Base-by-base conservation (phyloP, 257 asterid species). In the Ballota nigra region DNA sequence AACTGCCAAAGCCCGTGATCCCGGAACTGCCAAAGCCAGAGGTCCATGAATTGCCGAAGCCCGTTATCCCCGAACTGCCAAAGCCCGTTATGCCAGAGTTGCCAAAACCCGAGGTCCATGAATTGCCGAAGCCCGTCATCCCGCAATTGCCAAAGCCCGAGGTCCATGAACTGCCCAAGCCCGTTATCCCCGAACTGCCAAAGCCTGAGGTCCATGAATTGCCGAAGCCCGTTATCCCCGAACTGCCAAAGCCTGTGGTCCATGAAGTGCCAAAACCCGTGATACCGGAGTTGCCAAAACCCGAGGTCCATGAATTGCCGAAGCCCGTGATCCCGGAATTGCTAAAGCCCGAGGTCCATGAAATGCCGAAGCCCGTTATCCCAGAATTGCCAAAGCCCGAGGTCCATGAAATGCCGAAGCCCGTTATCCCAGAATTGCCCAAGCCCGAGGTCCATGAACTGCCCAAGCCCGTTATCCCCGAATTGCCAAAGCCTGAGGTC, bases 181-280 rank as follows among this genome's bases (percentile, higher is more conserved):
- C 15, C 7, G 36, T 4, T 4, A 4, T 57, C 1, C 63, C n/a
- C 0, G 55, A 47, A n/a, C 3, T 47, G 23, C 55, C 60, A 0
- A 56, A 56, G 24, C 71, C 60, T 5, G 23, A 8, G 5, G 2
- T 69, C 6, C 66, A 24, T 0, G 56, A 33, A 20, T 34, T 69
- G 24, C 66, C 74, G 0, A 53, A 69, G 10, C 64, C 72, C 22
- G 63, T 9, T 7, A 1, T 57, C 7, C 78, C 72, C 0, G 5
- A 43, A 11, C 31, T 67, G 52, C 69, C 79, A 2, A 75, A 75
- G 19, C 79, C 78, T 1, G 63, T 57, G 28, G 7, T 66, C 4
- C 78, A 49, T 4, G 5, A 12, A 7, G 0, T 63, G 16, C 19
- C 77, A 1, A 73, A 64, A 18, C 45, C 77, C 1, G 77, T 15